phyloP scores from a whole-genome alignment of 2,329 filamentous ascomycete species.

The Eurotiales sp. region DNA sequence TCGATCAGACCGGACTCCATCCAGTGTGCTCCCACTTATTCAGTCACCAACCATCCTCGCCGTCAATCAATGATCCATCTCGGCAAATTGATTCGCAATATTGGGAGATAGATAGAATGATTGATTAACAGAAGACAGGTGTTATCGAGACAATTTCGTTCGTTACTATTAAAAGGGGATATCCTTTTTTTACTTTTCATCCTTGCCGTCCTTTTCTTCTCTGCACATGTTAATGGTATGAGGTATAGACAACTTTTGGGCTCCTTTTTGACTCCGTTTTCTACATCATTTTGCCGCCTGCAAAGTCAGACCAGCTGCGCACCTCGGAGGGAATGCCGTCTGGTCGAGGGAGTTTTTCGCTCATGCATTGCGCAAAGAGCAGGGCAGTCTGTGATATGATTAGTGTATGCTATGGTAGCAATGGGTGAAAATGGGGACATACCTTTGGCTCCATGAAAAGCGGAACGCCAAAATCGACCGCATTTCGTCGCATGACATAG shows the following conservation, averaged over 20 bases:
- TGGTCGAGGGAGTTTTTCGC: constrained; percentile 82
- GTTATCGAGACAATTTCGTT: not conserved
- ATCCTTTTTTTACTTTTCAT: not conserved
- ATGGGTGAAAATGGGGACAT: constrained; percentile 32
- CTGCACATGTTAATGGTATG: not conserved
- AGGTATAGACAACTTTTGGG: not conserved
- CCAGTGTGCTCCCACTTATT: too few species aligned
- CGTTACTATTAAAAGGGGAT: not conserved
- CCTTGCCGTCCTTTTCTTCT: too few species aligned
- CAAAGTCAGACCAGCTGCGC: constrained; percentile 91
- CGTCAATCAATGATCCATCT: too few species aligned
- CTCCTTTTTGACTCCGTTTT: constrained; percentile 9
- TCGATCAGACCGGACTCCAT: too few species aligned
- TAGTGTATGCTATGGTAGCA: not conserved
- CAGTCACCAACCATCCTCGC: too few species aligned
- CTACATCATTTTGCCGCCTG: constrained; percentile 62
- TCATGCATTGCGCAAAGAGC: constrained; percentile 96
- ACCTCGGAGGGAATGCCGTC: constrained; percentile 91
- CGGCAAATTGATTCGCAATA: too few species aligned
- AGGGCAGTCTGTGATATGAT: constrained; percentile 70
- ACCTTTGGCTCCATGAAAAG: constrained; percentile 99
- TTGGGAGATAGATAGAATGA: too few species aligned
- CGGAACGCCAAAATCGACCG: constrained; percentile 95
- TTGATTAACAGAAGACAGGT: not conserved
- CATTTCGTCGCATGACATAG: constrained; percentile 97